These are phyloP conservation scores for Yarrowia hollandica DNA, from an alignment of 805 yeast genomes.

Conservation along the genomic window DNA sequence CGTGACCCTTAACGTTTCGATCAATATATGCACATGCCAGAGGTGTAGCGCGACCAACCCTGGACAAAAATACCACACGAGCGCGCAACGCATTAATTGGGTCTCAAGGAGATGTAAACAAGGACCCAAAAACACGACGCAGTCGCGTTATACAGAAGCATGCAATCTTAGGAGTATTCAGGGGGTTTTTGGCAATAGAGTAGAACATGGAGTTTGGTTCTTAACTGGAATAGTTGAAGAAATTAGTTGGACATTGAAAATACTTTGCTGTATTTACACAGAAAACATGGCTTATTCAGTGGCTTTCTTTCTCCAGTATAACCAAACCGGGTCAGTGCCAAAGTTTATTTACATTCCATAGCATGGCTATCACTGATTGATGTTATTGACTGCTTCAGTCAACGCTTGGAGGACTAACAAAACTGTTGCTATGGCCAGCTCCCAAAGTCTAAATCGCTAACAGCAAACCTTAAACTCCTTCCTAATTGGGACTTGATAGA, in stretches of 20 bases:
- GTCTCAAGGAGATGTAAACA: not conserved
- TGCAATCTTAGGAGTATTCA: not conserved
- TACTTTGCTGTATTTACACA: no score
- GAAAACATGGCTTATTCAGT: not conserved
- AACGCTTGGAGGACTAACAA: no score
- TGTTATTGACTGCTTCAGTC: not conserved
- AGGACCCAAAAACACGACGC: not conserved
- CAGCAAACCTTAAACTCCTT: conserved; percentile 14
- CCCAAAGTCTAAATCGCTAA: not conserved
- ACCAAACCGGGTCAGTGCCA: no score
- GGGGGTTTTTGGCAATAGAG: no score
- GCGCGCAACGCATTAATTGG: conserved; percentile 12
- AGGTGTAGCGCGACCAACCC: conserved; percentile 27
- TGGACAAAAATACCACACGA: not conserved
- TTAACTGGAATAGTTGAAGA: no score
- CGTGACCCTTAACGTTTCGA: not conserved
- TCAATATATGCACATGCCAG: conserved; percentile 7
- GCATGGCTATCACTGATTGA: not conserved
- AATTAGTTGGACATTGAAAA: no score
- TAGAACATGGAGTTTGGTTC: no score
- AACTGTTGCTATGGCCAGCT: no score
- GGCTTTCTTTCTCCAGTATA: no score
- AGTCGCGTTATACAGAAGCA: not conserved
- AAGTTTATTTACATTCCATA: not conserved
- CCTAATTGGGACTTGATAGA: conserved; percentile 14